Percentiles rank a stretch among this genome's conserved stretches.
phyloP scores from a whole-genome alignment of 768 basidiomycete genomes.

The Tubosaeta sp. region DNA sequence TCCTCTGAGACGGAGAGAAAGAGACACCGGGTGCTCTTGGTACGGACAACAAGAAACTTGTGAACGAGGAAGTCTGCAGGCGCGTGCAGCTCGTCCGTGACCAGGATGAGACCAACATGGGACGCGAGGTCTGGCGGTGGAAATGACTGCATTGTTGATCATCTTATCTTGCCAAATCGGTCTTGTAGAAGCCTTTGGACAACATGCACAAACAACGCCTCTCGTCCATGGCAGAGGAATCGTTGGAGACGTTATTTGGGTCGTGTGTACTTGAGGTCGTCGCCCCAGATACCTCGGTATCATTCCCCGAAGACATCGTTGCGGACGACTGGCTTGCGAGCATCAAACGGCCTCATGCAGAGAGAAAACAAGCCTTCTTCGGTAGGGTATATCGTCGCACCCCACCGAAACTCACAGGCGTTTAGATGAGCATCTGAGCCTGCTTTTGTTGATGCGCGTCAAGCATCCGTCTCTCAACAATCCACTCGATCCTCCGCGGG shows the following conservation, averaged over 20 bases:
- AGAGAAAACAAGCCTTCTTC: slow-evolving; percentile 70
- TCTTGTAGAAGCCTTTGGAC: slow-evolving; percentile 14
- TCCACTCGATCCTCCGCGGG: slow-evolving; percentile 26
- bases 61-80: slow-evolving; percentile 75
- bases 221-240: slow-evolving; percentile 33
- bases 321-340: slow-evolving; percentile 55
- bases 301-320: slow-evolving; percentile 46
- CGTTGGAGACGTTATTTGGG: slow-evolving; percentile 62
- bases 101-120: slow-evolving; percentile 49
- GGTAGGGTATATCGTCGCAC: slow-evolving; percentile 41
- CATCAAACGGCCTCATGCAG: slow-evolving; percentile 39
- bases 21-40: slow-evolving; percentile 47
- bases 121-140: slow-evolving; percentile 50
- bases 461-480: slow-evolving; percentile 33
- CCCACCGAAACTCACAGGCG: slow-evolving; percentile 14
- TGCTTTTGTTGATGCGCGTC: slow-evolving; percentile 40
- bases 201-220: slow-evolving; percentile 16
- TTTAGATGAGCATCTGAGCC: slow-evolving; percentile 54
- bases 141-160: slow-evolving; percentile 37
- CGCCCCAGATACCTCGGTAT: slow-evolving; percentile 60
- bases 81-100: slow-evolving; percentile 67
- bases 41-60: slow-evolving; percentile 43
- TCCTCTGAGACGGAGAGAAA: slow-evolving; percentile 58
- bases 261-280: slow-evolving; percentile 56
- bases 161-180: slow-evolving; percentile 15